phyloP scores from a whole-genome alignment of 169 alveolate genomes.

The Plasmodium gonderi region DNA sequence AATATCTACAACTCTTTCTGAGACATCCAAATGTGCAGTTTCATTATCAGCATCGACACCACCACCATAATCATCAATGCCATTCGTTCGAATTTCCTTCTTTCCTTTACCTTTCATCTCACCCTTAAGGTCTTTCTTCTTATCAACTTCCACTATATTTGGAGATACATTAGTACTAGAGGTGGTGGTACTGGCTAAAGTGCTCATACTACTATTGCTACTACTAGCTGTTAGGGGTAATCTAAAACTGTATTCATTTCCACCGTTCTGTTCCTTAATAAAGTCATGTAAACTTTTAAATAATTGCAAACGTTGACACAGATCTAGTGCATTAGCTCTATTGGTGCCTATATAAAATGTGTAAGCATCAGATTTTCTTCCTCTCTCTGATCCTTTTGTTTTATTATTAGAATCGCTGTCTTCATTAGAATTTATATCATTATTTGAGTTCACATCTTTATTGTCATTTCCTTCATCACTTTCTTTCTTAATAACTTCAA shows the following conservation, averaged over 20 bases:
- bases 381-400: conserved; percentile 11
- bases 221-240: conserved; percentile 71
- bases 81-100: too few relatives aligned
- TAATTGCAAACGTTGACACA: conserved; percentile 76
- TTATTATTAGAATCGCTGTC: conserved; percentile 48
- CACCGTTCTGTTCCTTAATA: conserved; percentile 80
- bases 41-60: too few relatives aligned
- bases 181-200: not conserved
- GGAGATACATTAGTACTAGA: not conserved
- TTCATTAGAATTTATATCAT: conserved; percentile 27
- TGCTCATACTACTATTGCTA: too few relatives aligned
- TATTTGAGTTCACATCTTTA: not conserved
- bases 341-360: conserved; percentile 78
- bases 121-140: not conserved
- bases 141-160: not conserved
- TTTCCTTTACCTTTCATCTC: not conserved
- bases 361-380: conserved; percentile 72
- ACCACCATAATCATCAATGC: too few relatives aligned
- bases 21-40: too few relatives aligned
- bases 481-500: not conserved
- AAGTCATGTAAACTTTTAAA: conserved; percentile 75
- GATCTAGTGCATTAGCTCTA: conserved; percentile 80
- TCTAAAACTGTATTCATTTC: conserved; percentile 80
- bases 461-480: not conserved
- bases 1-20: too few relatives aligned